phyloP scores from a whole-genome alignment of 306 rosid genomes.

The Aeschynomene evenia region DNA sequence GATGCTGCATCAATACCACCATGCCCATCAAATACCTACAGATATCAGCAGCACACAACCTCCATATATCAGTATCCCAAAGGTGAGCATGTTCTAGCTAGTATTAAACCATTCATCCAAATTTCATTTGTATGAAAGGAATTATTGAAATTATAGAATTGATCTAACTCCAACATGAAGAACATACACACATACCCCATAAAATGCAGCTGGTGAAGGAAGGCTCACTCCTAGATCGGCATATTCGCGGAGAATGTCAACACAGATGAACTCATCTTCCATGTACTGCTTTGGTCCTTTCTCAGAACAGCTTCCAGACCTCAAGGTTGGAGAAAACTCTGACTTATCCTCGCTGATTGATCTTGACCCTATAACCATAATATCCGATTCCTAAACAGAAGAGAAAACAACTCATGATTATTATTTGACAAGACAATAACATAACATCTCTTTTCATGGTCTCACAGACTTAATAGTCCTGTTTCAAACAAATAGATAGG shows the following conservation, averaged over 20 bases:
- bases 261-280: slow-evolving; percentile 62
- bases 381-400: slow-evolving; percentile 44
- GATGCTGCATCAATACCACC: slow-evolving; percentile 67
- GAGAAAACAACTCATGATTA: slow-evolving; percentile 7
- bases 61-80: slow-evolving; percentile 5
- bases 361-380: slow-evolving; percentile 37
- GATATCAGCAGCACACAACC: slow-evolving; percentile 17
- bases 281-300: slow-evolving; percentile 69
- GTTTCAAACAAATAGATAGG: not conserved
- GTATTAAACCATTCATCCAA: too few species aligned
- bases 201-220: slow-evolving; percentile 62
- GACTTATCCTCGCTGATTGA: slow-evolving; percentile 42
- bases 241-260: slow-evolving; percentile 42
- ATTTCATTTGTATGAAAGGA: too few species aligned
- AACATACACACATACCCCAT: slow-evolving; percentile 66
- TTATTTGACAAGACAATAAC: not conserved
- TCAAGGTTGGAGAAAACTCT: slow-evolving; percentile 36
- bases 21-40: slow-evolving; percentile 70
- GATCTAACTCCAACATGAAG: slow-evolving; percentile 15
- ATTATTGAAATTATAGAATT: not conserved
- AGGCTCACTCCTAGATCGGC: slow-evolving; percentile 22
- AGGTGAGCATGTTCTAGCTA: too few species aligned
- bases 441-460: not conserved
- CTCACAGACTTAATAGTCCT: not conserved
- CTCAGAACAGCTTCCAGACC: slow-evolving; percentile 62